Conservation (phyloP, 2,329 filamentous ascomycete genomes). For the Mycosphaerella sp. region DNA sequence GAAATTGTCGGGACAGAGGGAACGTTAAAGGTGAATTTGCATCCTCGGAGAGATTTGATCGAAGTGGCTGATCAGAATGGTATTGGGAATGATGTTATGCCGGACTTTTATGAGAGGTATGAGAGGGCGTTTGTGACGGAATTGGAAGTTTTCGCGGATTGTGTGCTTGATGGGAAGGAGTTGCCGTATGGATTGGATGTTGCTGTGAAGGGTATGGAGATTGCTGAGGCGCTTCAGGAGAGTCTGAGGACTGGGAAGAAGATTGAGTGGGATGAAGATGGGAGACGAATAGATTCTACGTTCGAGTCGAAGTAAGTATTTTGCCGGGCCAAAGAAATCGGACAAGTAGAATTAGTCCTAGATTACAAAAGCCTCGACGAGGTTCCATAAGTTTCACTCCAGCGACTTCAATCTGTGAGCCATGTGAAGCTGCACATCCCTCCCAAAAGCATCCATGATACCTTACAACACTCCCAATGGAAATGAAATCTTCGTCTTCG, state of each 20-base stretch:
- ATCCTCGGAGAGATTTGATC: constrained; percentile 30
- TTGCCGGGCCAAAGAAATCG: too few relatives aligned
- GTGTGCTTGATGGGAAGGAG: constrained; percentile 34
- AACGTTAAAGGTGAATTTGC: constrained; percentile 34
- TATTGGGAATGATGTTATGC: constrained; percentile 36
- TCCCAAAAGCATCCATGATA: too few relatives aligned
- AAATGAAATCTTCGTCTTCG: not conserved
- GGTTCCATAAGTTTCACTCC: too few relatives aligned
- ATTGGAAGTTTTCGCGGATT: constrained; percentile 37
- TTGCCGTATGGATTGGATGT: constrained; percentile 37
- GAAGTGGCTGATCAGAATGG: constrained; percentile 33
- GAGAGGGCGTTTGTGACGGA: constrained; percentile 40
- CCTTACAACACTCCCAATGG: too few relatives aligned
- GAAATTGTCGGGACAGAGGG: constrained; percentile 39
- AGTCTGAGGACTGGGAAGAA: constrained; percentile 50
- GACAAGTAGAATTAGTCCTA: too few relatives aligned
- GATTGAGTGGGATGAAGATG: constrained; percentile 41
- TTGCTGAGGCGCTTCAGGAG: constrained; percentile 50
- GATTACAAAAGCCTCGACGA: too few relatives aligned
- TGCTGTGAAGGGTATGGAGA: constrained; percentile 37
- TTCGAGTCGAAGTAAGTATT: too few relatives aligned
- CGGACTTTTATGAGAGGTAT: constrained; percentile 39
- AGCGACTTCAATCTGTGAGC: too few relatives aligned
- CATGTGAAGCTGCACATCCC: too few relatives aligned
- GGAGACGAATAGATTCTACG: too few relatives aligned